These are phyloP conservation scores for Lactarius evosmus DNA, from an alignment of 768 basidiomycete species.

Conservation along the genomic window DNA sequence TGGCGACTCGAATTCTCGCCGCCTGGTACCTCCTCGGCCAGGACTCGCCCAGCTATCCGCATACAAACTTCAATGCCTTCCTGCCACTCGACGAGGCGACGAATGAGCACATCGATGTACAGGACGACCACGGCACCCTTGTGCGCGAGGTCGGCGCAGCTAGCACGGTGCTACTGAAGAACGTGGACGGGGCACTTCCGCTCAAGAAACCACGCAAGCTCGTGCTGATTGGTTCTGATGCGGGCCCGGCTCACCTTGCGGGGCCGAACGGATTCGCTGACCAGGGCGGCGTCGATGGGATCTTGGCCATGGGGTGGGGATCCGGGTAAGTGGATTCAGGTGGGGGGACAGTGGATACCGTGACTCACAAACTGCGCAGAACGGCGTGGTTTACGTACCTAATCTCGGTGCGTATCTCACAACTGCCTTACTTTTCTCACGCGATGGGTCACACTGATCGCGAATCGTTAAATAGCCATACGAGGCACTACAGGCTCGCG, in stretches of 20 bases:
- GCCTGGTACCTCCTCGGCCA: constrained; percentile 66
- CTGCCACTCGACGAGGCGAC: constrained; percentile 45
- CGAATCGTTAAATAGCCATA: constrained; percentile 48
- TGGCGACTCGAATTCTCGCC: constrained; percentile 78
- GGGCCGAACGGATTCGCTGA: constrained; percentile 52
- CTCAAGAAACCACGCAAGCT: constrained; percentile 57
- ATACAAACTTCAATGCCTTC: constrained; percentile 71
- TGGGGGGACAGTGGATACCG: constrained; percentile 11
- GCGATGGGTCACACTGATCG: neutral
- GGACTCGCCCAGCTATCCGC: constrained; percentile 59
- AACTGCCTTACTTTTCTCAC: neutral
- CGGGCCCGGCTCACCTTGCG: constrained; percentile 38
- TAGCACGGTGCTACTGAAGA: constrained; percentile 75
- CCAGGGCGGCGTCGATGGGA: constrained; percentile 46
- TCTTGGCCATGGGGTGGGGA: constrained; percentile 92
- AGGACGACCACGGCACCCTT: constrained; percentile 61
- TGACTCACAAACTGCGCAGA: constrained; percentile 32
- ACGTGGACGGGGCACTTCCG: constrained; percentile 54
- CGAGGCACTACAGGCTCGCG: constrained; percentile 74
- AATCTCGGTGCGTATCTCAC: constrained; percentile 50
- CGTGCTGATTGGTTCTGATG: constrained; percentile 57
- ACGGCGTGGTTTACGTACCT: constrained; percentile 78
- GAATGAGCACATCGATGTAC: constrained; percentile 65
- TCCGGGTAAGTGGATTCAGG: constrained; percentile 45
- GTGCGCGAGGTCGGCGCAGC: constrained; percentile 73